phyloP scores from a whole-genome alignment of 768 basidiomycete genomes.

The Lentinula detonsa region DNA sequence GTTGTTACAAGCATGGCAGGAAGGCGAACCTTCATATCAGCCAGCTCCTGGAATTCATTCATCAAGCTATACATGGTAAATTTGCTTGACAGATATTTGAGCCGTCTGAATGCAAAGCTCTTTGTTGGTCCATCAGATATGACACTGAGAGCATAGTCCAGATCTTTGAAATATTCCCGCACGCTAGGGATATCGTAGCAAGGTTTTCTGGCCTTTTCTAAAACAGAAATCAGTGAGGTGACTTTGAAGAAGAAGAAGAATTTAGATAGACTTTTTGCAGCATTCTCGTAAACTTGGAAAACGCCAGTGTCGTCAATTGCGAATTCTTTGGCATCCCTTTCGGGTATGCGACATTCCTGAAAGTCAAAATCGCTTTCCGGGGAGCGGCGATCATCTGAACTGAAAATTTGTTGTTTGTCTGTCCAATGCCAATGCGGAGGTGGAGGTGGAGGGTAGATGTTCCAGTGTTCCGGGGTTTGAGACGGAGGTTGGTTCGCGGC shows the following conservation, averaged over 20 bases:
- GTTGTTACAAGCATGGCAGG: neutral
- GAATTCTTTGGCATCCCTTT: constrained; percentile 54
- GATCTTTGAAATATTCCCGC: constrained; percentile 92
- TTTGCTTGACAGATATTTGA: constrained; percentile 90
- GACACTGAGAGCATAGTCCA: constrained; percentile 85
- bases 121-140: constrained; percentile 96
- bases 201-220: constrained; percentile 41
- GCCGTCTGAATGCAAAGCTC: constrained; percentile 86
- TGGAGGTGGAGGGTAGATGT: constrained; percentile 87
- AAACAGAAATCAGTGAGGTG: neutral
- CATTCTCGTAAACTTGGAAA: constrained; percentile 70
- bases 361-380: constrained; percentile 57
- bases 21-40: constrained; percentile 88
- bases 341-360: constrained; percentile 70
- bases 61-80: constrained; percentile 90
- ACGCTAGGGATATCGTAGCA: constrained; percentile 78
- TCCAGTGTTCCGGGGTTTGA: constrained; percentile 57
- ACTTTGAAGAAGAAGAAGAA: neutral
- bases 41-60: constrained; percentile 90
- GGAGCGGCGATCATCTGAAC: constrained; percentile 26
- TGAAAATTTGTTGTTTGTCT: constrained; percentile 40
- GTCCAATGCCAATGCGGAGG: constrained; percentile 96
- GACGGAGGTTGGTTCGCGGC: constrained; percentile 15
- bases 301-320: constrained; percentile 85
- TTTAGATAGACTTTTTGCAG: constrained; percentile 21